Percentiles rank a stretch among this genome's conserved stretches.
Conservation (phyloP, 2,329 filamentous ascomycete genomes). For the Fusarium xyrophilum region DNA sequence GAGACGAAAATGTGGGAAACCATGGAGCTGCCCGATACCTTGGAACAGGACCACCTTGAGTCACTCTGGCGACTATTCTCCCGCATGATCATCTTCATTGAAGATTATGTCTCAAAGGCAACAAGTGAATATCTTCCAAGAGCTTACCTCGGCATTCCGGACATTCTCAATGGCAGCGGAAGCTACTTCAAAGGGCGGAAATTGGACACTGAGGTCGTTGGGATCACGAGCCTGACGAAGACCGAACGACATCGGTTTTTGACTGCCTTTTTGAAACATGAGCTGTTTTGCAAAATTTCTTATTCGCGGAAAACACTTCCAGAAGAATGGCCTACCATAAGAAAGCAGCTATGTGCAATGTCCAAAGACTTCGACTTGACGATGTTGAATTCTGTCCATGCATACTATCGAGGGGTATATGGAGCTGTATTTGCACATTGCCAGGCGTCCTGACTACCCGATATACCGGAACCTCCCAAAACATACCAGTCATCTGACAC, state of each 20-base stretch:
- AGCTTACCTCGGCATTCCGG: background rate
- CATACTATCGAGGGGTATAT: too few relatives aligned
- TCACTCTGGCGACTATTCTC: background rate
- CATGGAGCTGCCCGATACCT: background rate
- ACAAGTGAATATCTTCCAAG: background rate
- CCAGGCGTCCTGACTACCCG: too few relatives aligned
- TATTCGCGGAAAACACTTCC: too few relatives aligned
- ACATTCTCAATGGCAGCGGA: background rate
- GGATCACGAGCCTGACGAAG: background rate
- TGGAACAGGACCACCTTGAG: background rate
- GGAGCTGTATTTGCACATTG: too few relatives aligned
- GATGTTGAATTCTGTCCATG: too few relatives aligned
- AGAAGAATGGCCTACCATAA: too few relatives aligned
- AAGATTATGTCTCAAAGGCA: background rate
- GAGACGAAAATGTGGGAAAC: fast-evolving
- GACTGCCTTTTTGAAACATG: background rate
- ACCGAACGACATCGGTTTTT: background rate
- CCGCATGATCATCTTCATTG: background rate
- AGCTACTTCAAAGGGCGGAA: background rate
- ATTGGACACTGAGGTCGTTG: background rate
- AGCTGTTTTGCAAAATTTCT: conserved; percentile 1
- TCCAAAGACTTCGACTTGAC: too few relatives aligned
- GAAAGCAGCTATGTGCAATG: too few relatives aligned
- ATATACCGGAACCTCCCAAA: too few relatives aligned
- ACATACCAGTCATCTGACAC: too few relatives aligned